A percentile compares a stretch with the other conserved stretches of the same genome.
These are phyloP conservation scores for Aspergillus floridensis DNA, from an alignment of 2,329 filamentous ascomycete species.

Conservation along the genomic window DNA sequence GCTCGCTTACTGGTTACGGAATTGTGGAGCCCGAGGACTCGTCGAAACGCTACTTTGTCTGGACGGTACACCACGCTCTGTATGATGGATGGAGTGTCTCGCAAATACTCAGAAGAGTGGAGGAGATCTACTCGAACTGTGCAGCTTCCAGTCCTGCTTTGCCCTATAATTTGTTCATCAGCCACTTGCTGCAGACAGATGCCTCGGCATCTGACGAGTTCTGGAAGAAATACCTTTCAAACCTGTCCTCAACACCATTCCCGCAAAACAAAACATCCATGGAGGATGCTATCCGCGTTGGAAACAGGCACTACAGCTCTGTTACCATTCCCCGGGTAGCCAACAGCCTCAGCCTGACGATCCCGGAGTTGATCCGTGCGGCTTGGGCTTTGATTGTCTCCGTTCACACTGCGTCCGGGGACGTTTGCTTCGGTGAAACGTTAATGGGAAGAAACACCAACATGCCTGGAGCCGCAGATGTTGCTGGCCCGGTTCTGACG, in stretches of 20 bases:
- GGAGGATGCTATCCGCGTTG: constrained; percentile 20
- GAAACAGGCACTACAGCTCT: constrained; percentile 25
- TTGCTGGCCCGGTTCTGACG: constrained; percentile 45
- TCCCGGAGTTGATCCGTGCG: constrained; percentile 52
- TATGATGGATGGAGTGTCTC: constrained; percentile 52
- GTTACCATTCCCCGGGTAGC: constrained; percentile 21
- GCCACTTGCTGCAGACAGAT: constrained; percentile 28
- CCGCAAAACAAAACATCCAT: constrained; percentile 25
- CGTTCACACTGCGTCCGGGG: constrained; percentile 46
- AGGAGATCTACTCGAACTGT: constrained; percentile 32
- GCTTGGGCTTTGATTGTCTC: constrained; percentile 54
- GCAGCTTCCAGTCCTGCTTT: constrained; percentile 7
- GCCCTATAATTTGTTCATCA: constrained; percentile 32
- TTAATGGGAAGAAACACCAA: constrained; percentile 54
- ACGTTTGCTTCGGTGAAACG: constrained; percentile 56
- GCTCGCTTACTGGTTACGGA: constrained; percentile 33
- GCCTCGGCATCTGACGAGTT: constrained; percentile 30
- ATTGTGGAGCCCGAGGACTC: constrained; percentile 30
- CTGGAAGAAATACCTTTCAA: constrained; percentile 32
- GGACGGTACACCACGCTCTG: constrained; percentile 52
- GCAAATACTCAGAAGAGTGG: constrained; percentile 37
- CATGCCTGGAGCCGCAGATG: constrained; percentile 48
- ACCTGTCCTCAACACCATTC: constrained; percentile 29
- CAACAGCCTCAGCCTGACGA: constrained; percentile 35
- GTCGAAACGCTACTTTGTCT: constrained; percentile 42